A percentile compares a stretch with the other conserved stretches of the same genome.
Evolutionary conservation across 306 rosid species (phyloP).

Genomic region (Quercus glauca): DNA sequence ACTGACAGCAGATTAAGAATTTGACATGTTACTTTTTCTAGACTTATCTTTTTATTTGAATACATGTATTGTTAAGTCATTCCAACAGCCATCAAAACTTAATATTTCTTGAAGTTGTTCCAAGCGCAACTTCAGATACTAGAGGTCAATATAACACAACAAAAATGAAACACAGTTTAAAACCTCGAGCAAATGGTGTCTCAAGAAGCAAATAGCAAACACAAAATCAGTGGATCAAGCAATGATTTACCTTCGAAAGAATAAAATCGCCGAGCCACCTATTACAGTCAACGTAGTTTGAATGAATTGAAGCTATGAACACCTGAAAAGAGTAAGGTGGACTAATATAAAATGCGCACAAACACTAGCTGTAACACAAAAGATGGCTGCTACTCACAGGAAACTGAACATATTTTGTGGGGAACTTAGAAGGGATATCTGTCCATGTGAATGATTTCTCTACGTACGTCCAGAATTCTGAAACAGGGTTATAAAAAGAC

Average conservation of each 20-base stretch:
- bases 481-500: conserved; percentile 23
- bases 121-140: background rate
- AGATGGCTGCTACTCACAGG: conserved; percentile 62
- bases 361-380: conserved; percentile 15
- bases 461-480: conserved; percentile 93
- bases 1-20: background rate
- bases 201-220: background rate
- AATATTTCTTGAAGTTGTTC: background rate
- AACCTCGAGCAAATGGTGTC: background rate
- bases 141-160: background rate
- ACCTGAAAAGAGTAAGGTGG: conserved; percentile 49
- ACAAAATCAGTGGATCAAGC: conserved; percentile 15
- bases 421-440: conserved; percentile 91
- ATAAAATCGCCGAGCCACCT: conserved; percentile 98
- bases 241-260: conserved; percentile 80
- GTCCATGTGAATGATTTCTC: conserved; percentile 97
- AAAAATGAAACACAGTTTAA: background rate
- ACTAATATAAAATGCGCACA: conserved; percentile 14
- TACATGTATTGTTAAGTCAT: background rate
- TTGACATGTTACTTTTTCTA: background rate
- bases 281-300: conserved; percentile 94
- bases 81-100: background rate
- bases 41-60: background rate
- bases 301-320: conserved; percentile 72
- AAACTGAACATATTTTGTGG: conserved; percentile 93